Percentiles rank a stretch among this genome's conserved stretches.
phyloP scores from a whole-genome alignment of 1,139 yeast species.

The Lodderomyces beijingensis region DNA sequence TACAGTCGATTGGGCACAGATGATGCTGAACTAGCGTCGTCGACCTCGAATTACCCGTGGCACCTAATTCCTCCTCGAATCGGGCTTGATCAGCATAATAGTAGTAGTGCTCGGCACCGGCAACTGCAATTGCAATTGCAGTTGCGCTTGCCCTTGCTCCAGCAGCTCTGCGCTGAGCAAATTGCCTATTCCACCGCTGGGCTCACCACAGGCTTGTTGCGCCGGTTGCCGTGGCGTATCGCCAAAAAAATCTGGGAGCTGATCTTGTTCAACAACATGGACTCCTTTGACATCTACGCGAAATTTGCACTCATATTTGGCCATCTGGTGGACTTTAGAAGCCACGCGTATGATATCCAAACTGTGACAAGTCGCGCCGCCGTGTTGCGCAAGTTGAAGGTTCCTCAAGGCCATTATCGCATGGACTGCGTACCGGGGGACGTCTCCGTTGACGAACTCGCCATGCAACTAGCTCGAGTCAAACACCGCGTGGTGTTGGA shows the following conservation, averaged over 20 bases:
- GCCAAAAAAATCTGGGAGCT: constrained; percentile 32
- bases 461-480: too few relatives aligned
- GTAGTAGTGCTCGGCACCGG: background rate
- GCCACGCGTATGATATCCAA: constrained; percentile 18
- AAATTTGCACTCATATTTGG: constrained; percentile 26
- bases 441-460: too few relatives aligned
- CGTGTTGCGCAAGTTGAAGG: constrained; percentile 1
- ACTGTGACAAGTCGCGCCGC: constrained; percentile 3
- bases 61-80: too few relatives aligned
- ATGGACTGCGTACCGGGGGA: too few relatives aligned
- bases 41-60: too few relatives aligned
- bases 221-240: constrained; percentile 24
- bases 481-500: too few relatives aligned
- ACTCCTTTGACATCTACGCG: constrained; percentile 26
- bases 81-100: too few relatives aligned
- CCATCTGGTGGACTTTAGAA: constrained; percentile 16
- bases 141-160: background rate
- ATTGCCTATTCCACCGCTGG: constrained; percentile 18
- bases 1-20: too few relatives aligned
- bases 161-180: constrained; percentile 22
- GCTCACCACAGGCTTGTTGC: background rate
- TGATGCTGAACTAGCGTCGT: too few relatives aligned
- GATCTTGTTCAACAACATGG: constrained; percentile 23
- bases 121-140: background rate
- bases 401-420: constrained; percentile 12